A percentile compares a stretch with the other conserved stretches of the same genome.
Evolutionary conservation across 2,329 filamentous ascomycete species (phyloP).

Genomic region (Botrytis squamosa): DNA sequence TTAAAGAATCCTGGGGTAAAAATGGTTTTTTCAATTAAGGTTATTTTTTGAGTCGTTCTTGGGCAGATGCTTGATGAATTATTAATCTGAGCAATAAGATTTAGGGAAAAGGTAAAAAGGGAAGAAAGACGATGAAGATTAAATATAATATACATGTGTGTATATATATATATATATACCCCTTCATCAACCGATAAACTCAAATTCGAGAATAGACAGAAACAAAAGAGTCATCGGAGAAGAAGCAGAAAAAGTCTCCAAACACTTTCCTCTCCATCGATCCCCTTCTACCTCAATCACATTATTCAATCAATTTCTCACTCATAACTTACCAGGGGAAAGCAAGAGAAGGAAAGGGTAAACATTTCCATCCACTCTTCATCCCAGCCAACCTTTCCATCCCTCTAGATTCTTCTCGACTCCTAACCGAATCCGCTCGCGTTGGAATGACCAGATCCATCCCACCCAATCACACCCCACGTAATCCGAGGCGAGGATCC

Average conservation of each 20-base stretch:
- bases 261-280: neutral
- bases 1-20: neutral
- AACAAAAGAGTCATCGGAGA: neutral
- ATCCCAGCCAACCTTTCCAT: neutral
- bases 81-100: neutral
- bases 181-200: neutral
- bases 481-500: neutral
- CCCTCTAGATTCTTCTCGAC: conserved; percentile 9
- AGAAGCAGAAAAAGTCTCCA: neutral
- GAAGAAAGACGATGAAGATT: neutral
- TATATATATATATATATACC: neutral
- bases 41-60: neutral
- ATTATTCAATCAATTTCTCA: too few species aligned
- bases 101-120: neutral
- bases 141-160: neutral
- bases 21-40: neutral
- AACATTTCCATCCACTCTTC: neutral
- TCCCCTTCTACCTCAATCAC: neutral
- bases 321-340: neutral
- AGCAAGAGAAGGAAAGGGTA: neutral
- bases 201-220: neutral
- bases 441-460: neutral
- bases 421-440: neutral
- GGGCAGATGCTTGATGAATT: neutral
- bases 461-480: neutral